Base-by-base conservation (phyloP, 2,329 filamentous ascomycete species). In the Sclerotinia sclerotiorum region DNA sequence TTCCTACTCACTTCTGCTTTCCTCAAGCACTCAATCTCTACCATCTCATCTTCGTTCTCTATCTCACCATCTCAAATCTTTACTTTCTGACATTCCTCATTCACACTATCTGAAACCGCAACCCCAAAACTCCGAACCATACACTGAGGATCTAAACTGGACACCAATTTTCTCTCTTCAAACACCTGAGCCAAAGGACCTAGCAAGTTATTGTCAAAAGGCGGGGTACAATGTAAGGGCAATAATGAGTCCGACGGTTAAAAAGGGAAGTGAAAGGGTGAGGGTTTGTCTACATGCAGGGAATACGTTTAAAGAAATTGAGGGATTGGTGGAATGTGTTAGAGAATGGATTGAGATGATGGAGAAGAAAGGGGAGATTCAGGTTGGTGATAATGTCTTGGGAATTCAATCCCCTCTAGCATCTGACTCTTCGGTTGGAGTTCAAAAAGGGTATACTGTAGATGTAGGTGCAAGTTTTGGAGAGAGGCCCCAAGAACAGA, bases 231-330 rank as follows among this genome's bases (percentile, higher is more conserved):
- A 88, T 55, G 85, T 91, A 0, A 82, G 89, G 2, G 83, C 88
- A 0, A 90, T 92, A 21, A 87, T 91, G 69, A 82, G 88, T 1
- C 90, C 90, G 0, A 92, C 89, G 0, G 88, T 92, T 2, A 87
- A 88, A 0, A 77, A 76, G 2, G 88, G 89, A 0, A 85, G 81
- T 6, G 87, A 91, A 75, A 80, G 90, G 15, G 85, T 92, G 0
- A 80, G 90, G 11, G 81, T 92, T 0, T 91, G 89, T 76, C 76
- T 92, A 2, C 90, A 92, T 77, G 87, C 88, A 0, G 86, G 84
- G 0, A 92, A 92, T 70, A 88, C 85, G 0, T 69, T 79, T 8
- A 78, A 80, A 5, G 82, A 92, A 69, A 81, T 91, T 0, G 81
- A 88, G 6, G 81, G 79, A 0, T 75, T 91, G 29, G 73, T 76